These are phyloP conservation scores for Nectriaceae sp. DNA, from an alignment of 2,329 filamentous ascomycete species.

Conservation along the genomic window DNA sequence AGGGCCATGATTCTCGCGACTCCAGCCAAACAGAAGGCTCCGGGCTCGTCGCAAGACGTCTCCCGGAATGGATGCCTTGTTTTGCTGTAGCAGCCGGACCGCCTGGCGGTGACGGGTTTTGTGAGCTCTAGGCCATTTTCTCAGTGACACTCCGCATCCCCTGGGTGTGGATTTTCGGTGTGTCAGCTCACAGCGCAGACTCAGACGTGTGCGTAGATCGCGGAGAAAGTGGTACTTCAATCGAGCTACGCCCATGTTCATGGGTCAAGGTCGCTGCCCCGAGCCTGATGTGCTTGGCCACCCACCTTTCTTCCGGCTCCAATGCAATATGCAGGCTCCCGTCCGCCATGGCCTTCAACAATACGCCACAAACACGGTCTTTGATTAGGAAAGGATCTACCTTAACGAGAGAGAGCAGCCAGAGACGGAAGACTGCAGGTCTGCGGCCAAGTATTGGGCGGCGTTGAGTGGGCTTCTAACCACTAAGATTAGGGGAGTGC, in stretches of 20 bases:
- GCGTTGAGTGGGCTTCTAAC: slow-evolving; percentile 17
- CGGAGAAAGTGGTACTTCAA: slow-evolving; percentile 16
- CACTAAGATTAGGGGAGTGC: slow-evolving; percentile 20
- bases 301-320: slow-evolving; percentile 17
- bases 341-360: slow-evolving; percentile 46
- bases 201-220: slow-evolving; percentile 14
- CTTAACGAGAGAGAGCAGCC: slow-evolving; percentile 27
- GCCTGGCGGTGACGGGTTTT: slow-evolving; percentile 12
- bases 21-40: slow-evolving; percentile 30
- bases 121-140: slow-evolving; percentile 13
- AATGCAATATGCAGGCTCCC: slow-evolving; percentile 51
- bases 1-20: slow-evolving; percentile 29
- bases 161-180: slow-evolving; percentile 6
- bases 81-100: slow-evolving; percentile 17
- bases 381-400: slow-evolving; percentile 39
- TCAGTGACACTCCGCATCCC: slow-evolving; percentile 14
- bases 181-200: slow-evolving; percentile 6
- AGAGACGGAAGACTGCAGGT: slow-evolving; percentile 31
- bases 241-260: slow-evolving; percentile 7
- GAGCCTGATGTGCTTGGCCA: slow-evolving; percentile 20
- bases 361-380: slow-evolving; percentile 50
- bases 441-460: slow-evolving; percentile 20
- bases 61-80: slow-evolving; percentile 23
- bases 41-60: slow-evolving; percentile 15
- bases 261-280: slow-evolving; percentile 18